phyloP scores from a whole-genome alignment of 176 grass and related monocot genomes.

The Oryza meridionalis region DNA sequence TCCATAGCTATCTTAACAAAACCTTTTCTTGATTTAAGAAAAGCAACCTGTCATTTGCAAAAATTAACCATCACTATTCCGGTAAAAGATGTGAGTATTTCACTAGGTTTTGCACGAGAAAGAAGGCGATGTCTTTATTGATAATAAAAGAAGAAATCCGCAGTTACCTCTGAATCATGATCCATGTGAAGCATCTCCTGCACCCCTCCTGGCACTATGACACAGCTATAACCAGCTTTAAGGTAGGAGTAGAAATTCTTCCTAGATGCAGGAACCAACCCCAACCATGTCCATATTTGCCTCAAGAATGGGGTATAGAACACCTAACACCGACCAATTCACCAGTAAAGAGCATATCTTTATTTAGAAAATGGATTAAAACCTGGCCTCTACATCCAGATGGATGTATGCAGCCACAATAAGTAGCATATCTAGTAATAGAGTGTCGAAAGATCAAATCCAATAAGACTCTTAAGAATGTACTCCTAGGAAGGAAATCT shows the following conservation, averaged over 20 bases:
- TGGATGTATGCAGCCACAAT: too few species aligned
- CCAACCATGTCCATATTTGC: constrained; percentile 95
- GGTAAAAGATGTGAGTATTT: neutral
- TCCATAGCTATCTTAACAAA: constrained; percentile 91
- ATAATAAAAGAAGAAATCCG: constrained; percentile 1
- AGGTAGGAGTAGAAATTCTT: constrained; percentile 79
- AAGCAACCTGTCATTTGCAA: constrained; percentile 68
- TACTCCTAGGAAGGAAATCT: constrained; percentile 2
- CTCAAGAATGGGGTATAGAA: constrained; percentile 96
- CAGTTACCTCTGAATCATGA: constrained; percentile 69
- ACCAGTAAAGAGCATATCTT: constrained; percentile 18
- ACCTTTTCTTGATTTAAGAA: constrained; percentile 91
- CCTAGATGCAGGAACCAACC: constrained; percentile 69
- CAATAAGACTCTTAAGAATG: neutral
- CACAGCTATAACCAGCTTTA: constrained; percentile 70
- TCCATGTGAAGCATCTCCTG: constrained; percentile 98
- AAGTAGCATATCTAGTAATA: too few species aligned
- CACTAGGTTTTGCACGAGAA: neutral
- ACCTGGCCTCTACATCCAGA: too few species aligned
- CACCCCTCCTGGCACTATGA: constrained; percentile 86
- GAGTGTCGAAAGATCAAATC: neutral
- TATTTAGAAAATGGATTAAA: too few species aligned
- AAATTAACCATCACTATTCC: constrained; percentile 11
- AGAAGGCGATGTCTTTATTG: neutral
- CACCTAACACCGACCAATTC: constrained; percentile 53